Percentiles rank a stretch among this genome's conserved stretches.
phyloP scores from a whole-genome alignment of 2,329 filamentous ascomycete species.

The Verticillium albo-atrum region DNA sequence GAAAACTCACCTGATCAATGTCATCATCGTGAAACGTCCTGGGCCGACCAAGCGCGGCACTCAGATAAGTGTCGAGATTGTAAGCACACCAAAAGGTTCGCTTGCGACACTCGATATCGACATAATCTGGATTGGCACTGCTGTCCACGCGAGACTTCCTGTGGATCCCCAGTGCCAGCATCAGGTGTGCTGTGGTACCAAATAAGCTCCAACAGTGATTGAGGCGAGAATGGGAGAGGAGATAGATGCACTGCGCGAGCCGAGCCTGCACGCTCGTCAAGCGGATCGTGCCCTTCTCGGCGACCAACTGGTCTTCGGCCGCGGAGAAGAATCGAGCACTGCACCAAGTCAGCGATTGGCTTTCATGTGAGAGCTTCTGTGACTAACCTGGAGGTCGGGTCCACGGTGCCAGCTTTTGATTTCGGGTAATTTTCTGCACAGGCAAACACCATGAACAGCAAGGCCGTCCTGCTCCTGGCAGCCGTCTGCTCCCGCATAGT shows the following conservation, averaged over 20 bases:
- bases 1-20: conserved; percentile 46
- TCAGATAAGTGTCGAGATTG: conserved; percentile 59
- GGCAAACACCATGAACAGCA: conserved; percentile 48
- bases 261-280: conserved; percentile 35
- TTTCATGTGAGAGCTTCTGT: background rate
- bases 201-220: conserved; percentile 43
- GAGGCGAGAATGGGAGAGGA: conserved; percentile 37
- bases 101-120: conserved; percentile 32
- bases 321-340: conserved; percentile 25
- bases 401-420: conserved; percentile 11
- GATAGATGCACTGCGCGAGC: conserved; percentile 35
- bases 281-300: conserved; percentile 30
- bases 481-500: conserved; percentile 17
- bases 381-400: conserved; percentile 10
- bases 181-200: conserved; percentile 33
- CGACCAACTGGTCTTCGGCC: conserved; percentile 29
- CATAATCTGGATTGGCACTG: conserved; percentile 10
- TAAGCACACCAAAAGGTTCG: conserved; percentile 61
- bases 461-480: conserved; percentile 28
- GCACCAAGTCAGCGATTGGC: background rate
- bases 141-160: background rate
- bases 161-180: conserved; percentile 22
- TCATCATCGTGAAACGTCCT: conserved; percentile 60
- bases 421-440: conserved; percentile 39
- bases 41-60: conserved; percentile 56